These are phyloP conservation scores for Corymbia citriodora DNA, from an alignment of 441 rosid species.

Conservation along the genomic window DNA sequence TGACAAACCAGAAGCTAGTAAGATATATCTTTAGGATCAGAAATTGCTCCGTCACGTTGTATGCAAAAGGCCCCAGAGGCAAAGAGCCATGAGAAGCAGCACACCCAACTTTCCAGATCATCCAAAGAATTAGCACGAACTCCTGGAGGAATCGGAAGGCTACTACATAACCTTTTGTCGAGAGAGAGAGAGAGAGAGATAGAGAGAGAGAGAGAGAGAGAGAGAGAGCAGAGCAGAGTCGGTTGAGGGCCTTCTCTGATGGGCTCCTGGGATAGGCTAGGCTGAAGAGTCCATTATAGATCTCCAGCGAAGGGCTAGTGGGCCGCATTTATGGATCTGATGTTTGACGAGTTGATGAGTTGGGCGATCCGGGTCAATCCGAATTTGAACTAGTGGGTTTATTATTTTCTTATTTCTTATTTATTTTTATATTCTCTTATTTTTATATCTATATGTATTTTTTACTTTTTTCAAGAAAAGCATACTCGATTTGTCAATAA, in stretches of 20 bases:
- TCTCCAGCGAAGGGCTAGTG: neutral
- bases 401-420: neutral
- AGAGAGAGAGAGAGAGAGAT: no score
- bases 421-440: neutral
- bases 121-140: neutral
- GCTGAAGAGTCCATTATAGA: neutral
- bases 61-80: neutral
- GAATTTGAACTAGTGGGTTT: neutral
- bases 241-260: neutral
- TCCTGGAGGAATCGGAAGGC: neutral
- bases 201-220: neutral
- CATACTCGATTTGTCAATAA: fast-evolving
- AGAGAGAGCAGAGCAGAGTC: neutral
- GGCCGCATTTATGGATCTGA: neutral
- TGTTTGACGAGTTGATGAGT: neutral
- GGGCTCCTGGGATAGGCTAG: neutral
- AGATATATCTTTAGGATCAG: neutral
- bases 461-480: neutral
- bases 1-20: neutral
- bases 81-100: neutral
- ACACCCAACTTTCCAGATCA: neutral
- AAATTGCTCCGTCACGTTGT: neutral
- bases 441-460: neutral
- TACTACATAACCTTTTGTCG: neutral
- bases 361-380: neutral